Evolutionary conservation across 2,329 filamentous ascomycete species (phyloP).

Genomic region (Eutypella sp.): DNA sequence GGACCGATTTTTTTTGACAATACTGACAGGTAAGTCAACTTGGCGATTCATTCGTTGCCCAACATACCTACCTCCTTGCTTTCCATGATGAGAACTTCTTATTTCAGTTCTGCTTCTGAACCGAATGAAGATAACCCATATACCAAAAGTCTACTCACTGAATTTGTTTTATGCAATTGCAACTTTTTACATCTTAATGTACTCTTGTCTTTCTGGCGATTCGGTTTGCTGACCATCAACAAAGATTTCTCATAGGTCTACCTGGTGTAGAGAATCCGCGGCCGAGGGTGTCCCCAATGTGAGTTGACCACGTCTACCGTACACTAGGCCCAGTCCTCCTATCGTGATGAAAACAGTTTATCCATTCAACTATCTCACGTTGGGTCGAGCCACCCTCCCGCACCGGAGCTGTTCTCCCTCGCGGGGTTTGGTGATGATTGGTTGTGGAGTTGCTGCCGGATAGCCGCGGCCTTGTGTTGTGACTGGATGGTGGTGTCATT

Average conservation of each 20-base stretch:
- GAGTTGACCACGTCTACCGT: too few relatives aligned
- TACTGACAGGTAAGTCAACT: conserved; percentile 6
- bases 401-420: conserved; percentile 56
- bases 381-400: conserved; percentile 67
- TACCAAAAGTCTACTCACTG: conserved; percentile 61
- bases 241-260: too few relatives aligned
- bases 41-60: too few relatives aligned
- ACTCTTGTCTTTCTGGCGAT: neutral
- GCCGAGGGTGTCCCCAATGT: too few relatives aligned
- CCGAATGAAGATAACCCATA: conserved; percentile 56
- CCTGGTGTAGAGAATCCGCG: too few relatives aligned
- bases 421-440: conserved; percentile 56
- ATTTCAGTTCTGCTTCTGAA: conserved; percentile 76
- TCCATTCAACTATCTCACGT: conserved; percentile 69
- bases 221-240: too few relatives aligned
- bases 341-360: conserved; percentile 62
- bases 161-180: too few relatives aligned
- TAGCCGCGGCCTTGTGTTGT: conserved; percentile 20
- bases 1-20: too few relatives aligned
- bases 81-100: conserved; percentile 60
- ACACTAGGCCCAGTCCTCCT: conserved; percentile 3
- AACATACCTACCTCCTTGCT: neutral
- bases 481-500: conserved; percentile 42
- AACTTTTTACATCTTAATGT: conserved; percentile 21
- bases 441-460: conserved; percentile 66